Evolutionary conservation across 305 asterid species (phyloP), one percentile per base, ranked within the genome.

Genomic region (Petunia hybrid): DNA sequence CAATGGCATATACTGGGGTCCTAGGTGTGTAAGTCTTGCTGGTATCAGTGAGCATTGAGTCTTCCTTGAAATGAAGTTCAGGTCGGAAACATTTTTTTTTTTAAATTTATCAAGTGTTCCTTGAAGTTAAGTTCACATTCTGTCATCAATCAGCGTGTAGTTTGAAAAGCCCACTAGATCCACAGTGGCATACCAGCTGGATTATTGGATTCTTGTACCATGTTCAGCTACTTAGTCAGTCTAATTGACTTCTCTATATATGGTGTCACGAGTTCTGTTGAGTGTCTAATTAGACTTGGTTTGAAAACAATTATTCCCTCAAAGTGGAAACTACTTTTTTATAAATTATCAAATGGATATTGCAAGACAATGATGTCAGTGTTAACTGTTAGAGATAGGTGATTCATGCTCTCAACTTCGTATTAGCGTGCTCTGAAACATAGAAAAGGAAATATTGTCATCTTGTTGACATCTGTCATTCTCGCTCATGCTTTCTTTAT

Each of bases 401-500:
- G 59, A 8, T 68, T 42, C 51, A 22, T 77, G 59, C 62, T 82
- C 80, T 67, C 10, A 59, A 69, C 62, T 65, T 55, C 71, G 71
- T 60, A 51, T 38, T 81, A 48, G 40, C 59, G 41, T 42, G 51
- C 57, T 43, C 76, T 42, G 45, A 69, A 6, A 42, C 51, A 43
- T 69, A 42, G 10, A 42, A 36, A n/a, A 9, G 31, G 10, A 10
- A 43, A 36, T 22, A n/a, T 31, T 63, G 10, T 63, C 71, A 65
- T 38, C 48, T 43, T 4, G 8, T 42, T 55, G 51, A 43, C 51
- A 55, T 38, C 51, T 79, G 53, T 48, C 82, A 53, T 78, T 10
- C 45, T 78, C 45, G 45, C 53, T 64, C 51, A 48, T 42, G 46
- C 4, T 56, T 14, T 4, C 31, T 51, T 67, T 70, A 35, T 81